These are phyloP conservation scores for Pythium brachiatum DNA, from an alignment of 352 stramenopile genomes.

Conservation along the genomic window DNA sequence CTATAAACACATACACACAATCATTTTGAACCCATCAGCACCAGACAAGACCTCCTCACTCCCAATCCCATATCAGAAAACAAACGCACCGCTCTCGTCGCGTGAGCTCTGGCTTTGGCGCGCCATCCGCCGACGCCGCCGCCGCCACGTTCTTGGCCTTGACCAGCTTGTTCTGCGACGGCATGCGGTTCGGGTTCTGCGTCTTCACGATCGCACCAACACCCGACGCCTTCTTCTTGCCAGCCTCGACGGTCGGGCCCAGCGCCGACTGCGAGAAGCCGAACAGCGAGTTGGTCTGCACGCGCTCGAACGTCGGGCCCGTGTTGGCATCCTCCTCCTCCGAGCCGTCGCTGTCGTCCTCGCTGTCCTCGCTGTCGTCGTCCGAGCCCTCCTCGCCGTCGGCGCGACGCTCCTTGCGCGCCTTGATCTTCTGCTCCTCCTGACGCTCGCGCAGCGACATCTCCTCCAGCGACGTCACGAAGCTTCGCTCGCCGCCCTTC, in stretches of 20 bases:
- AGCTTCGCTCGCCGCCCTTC: slow-evolving; percentile 71
- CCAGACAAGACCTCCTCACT: neutral
- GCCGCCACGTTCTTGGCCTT: slow-evolving; percentile 83
- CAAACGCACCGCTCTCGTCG: slow-evolving; percentile 63
- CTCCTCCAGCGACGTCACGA: slow-evolving; percentile 84
- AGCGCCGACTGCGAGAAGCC: slow-evolving; percentile 60
- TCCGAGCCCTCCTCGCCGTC: slow-evolving; percentile 36
- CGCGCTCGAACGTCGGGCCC: slow-evolving; percentile 67
- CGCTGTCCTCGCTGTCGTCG: slow-evolving; percentile 43
- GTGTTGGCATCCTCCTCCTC: slow-evolving; percentile 37
- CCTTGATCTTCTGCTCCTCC: slow-evolving; percentile 67
- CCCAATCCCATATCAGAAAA: neutral
- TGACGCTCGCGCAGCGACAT: slow-evolving; percentile 70
- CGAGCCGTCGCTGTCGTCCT: slow-evolving; percentile 46
- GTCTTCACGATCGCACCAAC: slow-evolving; percentile 70
- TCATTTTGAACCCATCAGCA: neutral
- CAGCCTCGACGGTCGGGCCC: slow-evolving; percentile 52
- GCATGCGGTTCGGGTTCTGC: slow-evolving; percentile 79
- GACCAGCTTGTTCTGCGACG: slow-evolving; percentile 77
- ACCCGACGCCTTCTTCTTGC: slow-evolving; percentile 70
- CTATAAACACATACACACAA: slow-evolving; percentile 16
- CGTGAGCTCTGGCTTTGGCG: slow-evolving; percentile 68
- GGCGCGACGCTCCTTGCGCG: slow-evolving; percentile 67
- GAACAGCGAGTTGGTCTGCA: slow-evolving; percentile 74
- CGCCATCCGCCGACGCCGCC: slow-evolving; percentile 34